Percentiles rank a stretch among this genome's conserved stretches.
Conservation (phyloP, 2,329 filamentous ascomycete genomes). For the Diaporthe australafricana region DNA sequence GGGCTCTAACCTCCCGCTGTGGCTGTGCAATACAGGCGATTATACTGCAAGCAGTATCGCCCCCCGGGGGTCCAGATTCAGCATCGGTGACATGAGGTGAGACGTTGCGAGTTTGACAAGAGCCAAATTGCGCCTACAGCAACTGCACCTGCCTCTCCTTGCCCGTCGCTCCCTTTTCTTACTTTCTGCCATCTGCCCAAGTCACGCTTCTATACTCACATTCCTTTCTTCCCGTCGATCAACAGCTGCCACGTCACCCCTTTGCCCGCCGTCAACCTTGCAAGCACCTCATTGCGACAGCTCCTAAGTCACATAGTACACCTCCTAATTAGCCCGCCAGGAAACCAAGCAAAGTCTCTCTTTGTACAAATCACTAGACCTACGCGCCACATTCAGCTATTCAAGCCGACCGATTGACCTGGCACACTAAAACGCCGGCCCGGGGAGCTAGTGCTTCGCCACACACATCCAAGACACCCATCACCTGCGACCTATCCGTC, state of each 20-base stretch:
- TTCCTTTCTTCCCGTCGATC: not conserved
- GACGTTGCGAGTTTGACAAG: conserved; percentile 22
- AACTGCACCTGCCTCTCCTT: not conserved
- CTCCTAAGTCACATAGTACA: not conserved
- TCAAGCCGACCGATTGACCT: not conserved
- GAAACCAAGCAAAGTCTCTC: not conserved
- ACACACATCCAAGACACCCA: conserved; percentile 5
- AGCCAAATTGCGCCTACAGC: conserved; percentile 11
- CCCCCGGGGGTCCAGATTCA: not conserved
- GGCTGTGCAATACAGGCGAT: conserved; percentile 15
- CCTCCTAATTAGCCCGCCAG: not conserved
- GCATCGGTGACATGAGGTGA: conserved; percentile 16
- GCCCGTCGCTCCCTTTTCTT: not conserved
- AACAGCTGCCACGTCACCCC: conserved; percentile 22
- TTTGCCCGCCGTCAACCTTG: conserved; percentile 7
- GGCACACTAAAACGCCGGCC: conserved; percentile 26
- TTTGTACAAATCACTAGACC: not conserved
- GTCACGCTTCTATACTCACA: not conserved
- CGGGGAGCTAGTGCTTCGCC: conserved; percentile 24
- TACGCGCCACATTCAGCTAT: conserved; percentile 15
- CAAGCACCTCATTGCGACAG: not conserved
- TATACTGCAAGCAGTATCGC: not conserved
- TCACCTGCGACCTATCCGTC: not conserved
- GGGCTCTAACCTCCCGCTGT: not conserved
- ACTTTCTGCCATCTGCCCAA: not conserved